A percentile compares a stretch with the other conserved stretches of the same genome.
Conservation (phyloP, 768 basidiomycete genomes). For the Heimioporus sp. region DNA sequence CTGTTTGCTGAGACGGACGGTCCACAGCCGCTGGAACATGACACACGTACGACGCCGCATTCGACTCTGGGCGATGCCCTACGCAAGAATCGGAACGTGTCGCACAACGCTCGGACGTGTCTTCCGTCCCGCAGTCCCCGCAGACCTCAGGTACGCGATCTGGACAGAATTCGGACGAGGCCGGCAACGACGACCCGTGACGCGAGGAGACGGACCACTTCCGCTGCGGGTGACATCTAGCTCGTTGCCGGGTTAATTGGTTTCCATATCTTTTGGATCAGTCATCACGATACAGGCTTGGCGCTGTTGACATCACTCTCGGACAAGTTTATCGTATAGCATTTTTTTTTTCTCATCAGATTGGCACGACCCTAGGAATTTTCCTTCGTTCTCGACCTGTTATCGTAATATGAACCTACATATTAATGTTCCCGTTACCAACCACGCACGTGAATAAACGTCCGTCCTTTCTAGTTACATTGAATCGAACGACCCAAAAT, state of each 20-base stretch:
- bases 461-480: conserved; percentile 3
- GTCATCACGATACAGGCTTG: conserved; percentile 3
- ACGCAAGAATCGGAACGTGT: conserved; percentile 11
- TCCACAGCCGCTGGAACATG: conserved; percentile 7
- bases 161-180: conserved; percentile 22
- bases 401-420: conserved; percentile 5
- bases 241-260: not conserved
- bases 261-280: conserved; percentile 9
- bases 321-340: conserved; percentile 5
- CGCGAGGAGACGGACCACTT: conserved; percentile 30
- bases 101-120: conserved; percentile 10
- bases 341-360: conserved; percentile 12
- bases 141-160: conserved; percentile 16
- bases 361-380: conserved; percentile 10
- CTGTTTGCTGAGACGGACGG: conserved; percentile 5
- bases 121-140: conserved; percentile 20
- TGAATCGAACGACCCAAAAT: conserved; percentile 11
- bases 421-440: conserved; percentile 10
- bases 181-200: conserved; percentile 23
- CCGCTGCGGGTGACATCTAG: conserved; percentile 33
- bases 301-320: conserved; percentile 3
- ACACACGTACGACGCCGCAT: not conserved
- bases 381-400: conserved; percentile 2
- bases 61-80: not conserved
- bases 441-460: not conserved